Evolutionary conservation across 441 rosid genomes (phyloP), one percentile per base, ranked within the genome.

Genomic region (Adansonia rubrostipa): DNA sequence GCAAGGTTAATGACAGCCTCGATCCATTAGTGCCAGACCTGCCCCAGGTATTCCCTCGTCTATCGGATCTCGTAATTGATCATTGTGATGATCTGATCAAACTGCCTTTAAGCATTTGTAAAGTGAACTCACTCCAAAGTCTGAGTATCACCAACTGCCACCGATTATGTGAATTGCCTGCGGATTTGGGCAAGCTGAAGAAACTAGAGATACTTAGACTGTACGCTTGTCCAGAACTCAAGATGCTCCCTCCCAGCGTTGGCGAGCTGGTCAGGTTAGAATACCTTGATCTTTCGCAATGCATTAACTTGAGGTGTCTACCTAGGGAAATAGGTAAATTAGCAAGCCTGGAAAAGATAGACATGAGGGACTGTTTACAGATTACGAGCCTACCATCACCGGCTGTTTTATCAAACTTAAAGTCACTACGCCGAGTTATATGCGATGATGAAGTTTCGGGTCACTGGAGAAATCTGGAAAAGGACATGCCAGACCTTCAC

Each of bases 121-220:
- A 79, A 13, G 72, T 87, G 84, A 82, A 74, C 5, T 80, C 87
- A 10, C 93, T 95, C 3, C 81, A 82, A 48, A 87, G 81, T 76
- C 86, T 95, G 19, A 93, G 98, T 77, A 76, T 92, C 82, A 93
- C 97, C 68, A 90, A 95, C 69, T 95, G 99, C 92, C 97, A 93
- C 84, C 87, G 85, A 53, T 82, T 95, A 20, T 68, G 77, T 22
- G 85, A 80, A 65, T 82, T 95, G 61, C 98, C 93, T 0, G 62
- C 81, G 36, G 80, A 87, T 42, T 79, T 95, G 56, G 91, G 91
- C 1, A 81, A 81, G 71, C 81, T 95, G 71, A 85, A 85, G 15
- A 76, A 47, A 66, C 86, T 95, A 60, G 84, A 88, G 58, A 75
- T 91, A 65, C 77, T 95, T 19, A 84, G 99, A 80, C 79, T 93